Evolutionary conservation across 129 eudicot species (phyloP), one percentile per base, ranked within the genome.

Genomic region (Saposhnikovia divaricata): DNA sequence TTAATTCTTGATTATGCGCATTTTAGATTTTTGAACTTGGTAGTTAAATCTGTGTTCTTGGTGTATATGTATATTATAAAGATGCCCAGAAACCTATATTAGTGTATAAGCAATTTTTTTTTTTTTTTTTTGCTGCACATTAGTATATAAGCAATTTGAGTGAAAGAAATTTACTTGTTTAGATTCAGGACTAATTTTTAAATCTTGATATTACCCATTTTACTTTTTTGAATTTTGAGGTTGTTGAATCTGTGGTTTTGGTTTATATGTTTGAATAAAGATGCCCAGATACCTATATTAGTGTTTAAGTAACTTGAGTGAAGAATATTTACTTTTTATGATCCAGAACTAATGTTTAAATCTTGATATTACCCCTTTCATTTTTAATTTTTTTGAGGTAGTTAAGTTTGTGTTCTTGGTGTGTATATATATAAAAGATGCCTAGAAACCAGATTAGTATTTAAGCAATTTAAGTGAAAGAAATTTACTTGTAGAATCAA

Each of bases 1-100:
- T 73, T 71, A 28, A 78, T 81, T 57, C 71, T 57, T 27, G 76
- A 66, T 42, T 43, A 81, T 40, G 37, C 50, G 82, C 66, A 40
- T 44, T 44, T 44, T 1, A 44, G 47, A 73, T 46, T 77, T 77
- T 81, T 53, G 2, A 74, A 25, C 45, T 74, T n/a, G 31, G 28
- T 45, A n/a, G 39, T 1, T 74, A n/a, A n/a, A 45, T 45, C 23
- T 19, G 46, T 27, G 18, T 25, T 5, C 6, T 19, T 44, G 51
- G 9, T 74, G 42, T 74, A 51, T 71, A 45, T 83, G 59, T 51
- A 9, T n/a, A 6, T 34, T 9, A 44, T 12, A 14, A 6, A 70
- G 9, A 27, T 68, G 39, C 43, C n/a, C n/a, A 5, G 9, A 70
- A 16, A 37, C 75, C 75, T 46, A 9, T 25, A 38, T 38, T 38